Conservation (phyloP, 345 rosid genomes). For the Bruguiera parviflora region DNA sequence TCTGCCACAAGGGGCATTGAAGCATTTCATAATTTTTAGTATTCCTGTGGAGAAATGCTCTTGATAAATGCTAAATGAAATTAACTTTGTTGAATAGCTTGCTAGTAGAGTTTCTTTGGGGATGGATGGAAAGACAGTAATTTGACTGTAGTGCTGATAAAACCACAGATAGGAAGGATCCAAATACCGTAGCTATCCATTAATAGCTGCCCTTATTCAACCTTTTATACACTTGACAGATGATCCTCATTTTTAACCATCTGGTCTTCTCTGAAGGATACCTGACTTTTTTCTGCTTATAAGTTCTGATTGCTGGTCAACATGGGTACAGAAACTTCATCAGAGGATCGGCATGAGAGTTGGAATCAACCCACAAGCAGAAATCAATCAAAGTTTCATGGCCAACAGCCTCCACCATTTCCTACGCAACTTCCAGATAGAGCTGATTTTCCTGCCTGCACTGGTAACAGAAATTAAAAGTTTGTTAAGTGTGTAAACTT, state of each 20-base stretch:
- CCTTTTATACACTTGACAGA: no score
- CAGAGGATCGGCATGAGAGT: constrained; percentile 50
- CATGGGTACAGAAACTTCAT: constrained; percentile 45
- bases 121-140: no score
- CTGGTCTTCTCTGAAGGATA: background rate
- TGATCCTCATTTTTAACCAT: background rate
- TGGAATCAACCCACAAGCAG: constrained; percentile 43
- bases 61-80: no score
- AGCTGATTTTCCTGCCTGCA: constrained; percentile 91
- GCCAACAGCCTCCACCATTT: constrained; percentile 53
- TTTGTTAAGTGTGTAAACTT: background rate
- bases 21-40: background rate
- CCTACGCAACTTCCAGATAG: constrained; percentile 83
- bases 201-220: no score
- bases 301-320: constrained; percentile 13
- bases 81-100: no score
- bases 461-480: constrained; percentile 40
- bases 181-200: no score
- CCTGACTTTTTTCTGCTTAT: constrained; percentile 1
- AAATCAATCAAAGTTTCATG: constrained; percentile 47
- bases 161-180: no score
- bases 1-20: background rate
- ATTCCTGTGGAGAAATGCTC: background rate
- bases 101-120: no score
- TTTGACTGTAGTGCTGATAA: no score